These are phyloP conservation scores for Apocynum venetum DNA, from an alignment of 257 asterid species.

Conservation along the genomic window DNA sequence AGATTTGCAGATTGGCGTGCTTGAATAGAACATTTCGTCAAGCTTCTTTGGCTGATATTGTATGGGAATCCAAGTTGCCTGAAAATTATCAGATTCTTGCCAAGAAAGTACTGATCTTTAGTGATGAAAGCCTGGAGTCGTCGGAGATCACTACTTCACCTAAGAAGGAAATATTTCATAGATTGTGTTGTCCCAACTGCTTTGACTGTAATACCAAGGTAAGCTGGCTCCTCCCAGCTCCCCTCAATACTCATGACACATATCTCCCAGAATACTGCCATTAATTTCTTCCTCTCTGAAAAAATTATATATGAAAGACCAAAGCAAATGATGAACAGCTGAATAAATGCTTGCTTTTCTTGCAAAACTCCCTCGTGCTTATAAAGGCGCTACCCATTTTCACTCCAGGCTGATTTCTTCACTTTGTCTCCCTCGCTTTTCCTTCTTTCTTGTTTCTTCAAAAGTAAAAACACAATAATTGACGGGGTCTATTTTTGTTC, in stretches of 20 bases:
- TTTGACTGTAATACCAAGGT: slow-evolving; percentile 41
- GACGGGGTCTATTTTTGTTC: not conserved
- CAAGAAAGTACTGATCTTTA: slow-evolving; percentile 14
- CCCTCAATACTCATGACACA: no score
- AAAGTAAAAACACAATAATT: not conserved
- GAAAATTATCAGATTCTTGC: slow-evolving; percentile 37
- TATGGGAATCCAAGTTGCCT: slow-evolving; percentile 54
- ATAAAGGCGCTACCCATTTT: no score
- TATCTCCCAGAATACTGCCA: no score
- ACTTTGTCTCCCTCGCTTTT: no score
- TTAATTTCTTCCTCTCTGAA: no score
- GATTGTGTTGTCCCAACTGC: slow-evolving; percentile 32
- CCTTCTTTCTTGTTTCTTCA: not conserved
- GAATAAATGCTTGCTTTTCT: no score
- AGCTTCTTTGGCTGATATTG: slow-evolving; percentile 43
- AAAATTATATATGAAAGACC: no score
- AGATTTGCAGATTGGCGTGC: slow-evolving; percentile 37
- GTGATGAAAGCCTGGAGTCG: not conserved
- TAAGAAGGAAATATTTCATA: slow-evolving; percentile 39
- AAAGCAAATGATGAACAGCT: no score
- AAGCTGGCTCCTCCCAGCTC: not conserved
- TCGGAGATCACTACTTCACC: not conserved
- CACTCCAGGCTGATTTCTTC: no score
- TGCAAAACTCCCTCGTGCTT: not conserved
- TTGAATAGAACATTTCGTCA: slow-evolving; percentile 31